phyloP scores from a whole-genome alignment of 2,329 filamentous ascomycete genomes.

The Davidsoniella neocaledoniae region DNA sequence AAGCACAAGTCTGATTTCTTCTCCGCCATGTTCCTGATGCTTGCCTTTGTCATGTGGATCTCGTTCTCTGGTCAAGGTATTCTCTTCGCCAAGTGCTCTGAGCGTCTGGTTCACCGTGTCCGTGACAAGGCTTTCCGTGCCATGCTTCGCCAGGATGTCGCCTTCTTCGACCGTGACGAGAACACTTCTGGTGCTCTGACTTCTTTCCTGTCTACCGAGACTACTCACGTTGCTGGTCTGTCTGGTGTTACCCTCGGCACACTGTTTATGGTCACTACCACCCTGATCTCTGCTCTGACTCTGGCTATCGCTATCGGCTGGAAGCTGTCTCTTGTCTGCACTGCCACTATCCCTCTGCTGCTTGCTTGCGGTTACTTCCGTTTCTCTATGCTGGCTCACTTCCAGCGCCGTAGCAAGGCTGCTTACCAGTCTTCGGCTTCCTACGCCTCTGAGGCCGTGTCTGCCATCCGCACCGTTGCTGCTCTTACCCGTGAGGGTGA shows the following conservation, averaged over 20 bases:
- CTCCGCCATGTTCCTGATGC: slow-evolving; percentile 75
- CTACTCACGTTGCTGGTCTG: slow-evolving; percentile 74
- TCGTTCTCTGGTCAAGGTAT: slow-evolving; percentile 52
- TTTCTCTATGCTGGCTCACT: slow-evolving; percentile 68
- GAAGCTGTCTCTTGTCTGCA: slow-evolving; percentile 76
- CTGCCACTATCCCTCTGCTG: slow-evolving; percentile 59
- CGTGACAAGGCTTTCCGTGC: slow-evolving; percentile 68
- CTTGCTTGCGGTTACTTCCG: slow-evolving; percentile 72
- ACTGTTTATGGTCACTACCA: slow-evolving; percentile 63
- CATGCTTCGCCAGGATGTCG: slow-evolving; percentile 82
- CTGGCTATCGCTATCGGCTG: slow-evolving; percentile 63
- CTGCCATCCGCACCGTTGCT: slow-evolving; percentile 83
- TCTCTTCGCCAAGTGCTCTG: slow-evolving; percentile 71
- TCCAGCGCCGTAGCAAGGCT: slow-evolving; percentile 60
- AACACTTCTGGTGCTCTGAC: slow-evolving; percentile 82
- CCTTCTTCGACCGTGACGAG: slow-evolving; percentile 78
- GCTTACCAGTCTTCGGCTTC: slow-evolving; percentile 68
- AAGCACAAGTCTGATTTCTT: slow-evolving; percentile 66
- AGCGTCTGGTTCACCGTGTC: slow-evolving; percentile 67
- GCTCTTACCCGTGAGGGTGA: slow-evolving; percentile 76
- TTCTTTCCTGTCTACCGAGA: slow-evolving; percentile 75
- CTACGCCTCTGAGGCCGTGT: slow-evolving; percentile 85
- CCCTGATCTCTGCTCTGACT: slow-evolving; percentile 55
- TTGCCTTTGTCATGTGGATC: slow-evolving; percentile 57
- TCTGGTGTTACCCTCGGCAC: slow-evolving; percentile 80